phyloP scores from a whole-genome alignment of 225 moss, liverwort and hornwort genomes.

The Takakia lepidozioides region DNA sequence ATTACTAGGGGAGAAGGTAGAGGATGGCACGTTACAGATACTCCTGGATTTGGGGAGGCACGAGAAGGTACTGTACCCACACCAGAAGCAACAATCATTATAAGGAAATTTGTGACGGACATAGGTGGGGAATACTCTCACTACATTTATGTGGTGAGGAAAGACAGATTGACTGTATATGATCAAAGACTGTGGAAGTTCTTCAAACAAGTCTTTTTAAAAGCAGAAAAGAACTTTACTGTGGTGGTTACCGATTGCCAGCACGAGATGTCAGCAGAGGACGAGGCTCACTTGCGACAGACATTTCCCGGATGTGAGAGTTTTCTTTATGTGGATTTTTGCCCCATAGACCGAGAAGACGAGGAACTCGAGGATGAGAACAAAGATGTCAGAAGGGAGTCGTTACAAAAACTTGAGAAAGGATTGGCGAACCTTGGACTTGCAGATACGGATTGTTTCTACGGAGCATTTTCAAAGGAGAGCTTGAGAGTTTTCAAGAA shows the following conservation, averaged over 20 bases:
- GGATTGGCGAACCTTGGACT: not conserved
- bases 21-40: slow-evolving; percentile 13
- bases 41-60: slow-evolving; percentile 14
- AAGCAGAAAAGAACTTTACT: slow-evolving; percentile 3
- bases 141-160: slow-evolving; percentile 9
- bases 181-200: slow-evolving; percentile 10
- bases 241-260: slow-evolving; percentile 8
- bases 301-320: slow-evolving; percentile 4
- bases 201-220: not conserved
- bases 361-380: not conserved
- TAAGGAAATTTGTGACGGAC: slow-evolving; percentile 3
- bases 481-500: too few relatives aligned
- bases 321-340: slow-evolving; percentile 2
- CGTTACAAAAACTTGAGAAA: slow-evolving; percentile 5
- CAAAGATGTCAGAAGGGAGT: not conserved
- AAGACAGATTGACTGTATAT: slow-evolving; percentile 7
- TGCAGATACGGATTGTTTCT: not conserved
- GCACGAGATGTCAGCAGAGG: not conserved
- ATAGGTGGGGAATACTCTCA: slow-evolving; percentile 7
- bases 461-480: not conserved
- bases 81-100: not conserved
- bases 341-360: not conserved
- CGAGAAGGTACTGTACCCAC: not conserved
- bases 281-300: not conserved
- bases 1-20: slow-evolving; percentile 3